Conservation (phyloP, 768 basidiomycete species). For the Rhodotorula toruloides region DNA sequence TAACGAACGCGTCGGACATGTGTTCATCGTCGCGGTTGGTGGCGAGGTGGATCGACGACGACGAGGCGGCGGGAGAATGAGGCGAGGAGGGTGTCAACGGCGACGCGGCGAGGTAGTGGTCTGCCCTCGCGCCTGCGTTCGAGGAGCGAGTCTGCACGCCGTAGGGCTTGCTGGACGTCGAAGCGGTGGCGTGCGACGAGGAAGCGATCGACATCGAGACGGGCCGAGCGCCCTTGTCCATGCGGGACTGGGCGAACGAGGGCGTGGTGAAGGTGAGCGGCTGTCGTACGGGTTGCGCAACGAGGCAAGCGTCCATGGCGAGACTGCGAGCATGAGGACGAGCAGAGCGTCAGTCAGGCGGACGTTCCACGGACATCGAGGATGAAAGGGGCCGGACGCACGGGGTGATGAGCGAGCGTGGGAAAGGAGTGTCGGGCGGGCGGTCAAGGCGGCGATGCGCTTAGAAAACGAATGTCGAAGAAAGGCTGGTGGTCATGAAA, state of each 20-base stretch:
- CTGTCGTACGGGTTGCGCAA: neutral
- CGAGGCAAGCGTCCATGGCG: constrained; percentile 12
- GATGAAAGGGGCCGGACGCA: too few species aligned
- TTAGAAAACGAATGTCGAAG: too few species aligned
- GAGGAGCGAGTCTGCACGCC: too few species aligned
- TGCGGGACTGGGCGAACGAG: constrained; percentile 18
- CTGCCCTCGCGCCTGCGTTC: neutral
- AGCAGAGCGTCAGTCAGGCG: neutral
- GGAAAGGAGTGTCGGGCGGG: neutral
- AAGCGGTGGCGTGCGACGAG: too few species aligned
- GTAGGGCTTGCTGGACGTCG: constrained; percentile 1
- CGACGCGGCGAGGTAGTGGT: neutral
- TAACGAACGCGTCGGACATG: constrained; percentile 32
- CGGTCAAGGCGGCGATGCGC: too few species aligned
- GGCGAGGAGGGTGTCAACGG: constrained; percentile 1
- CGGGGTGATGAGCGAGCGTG: constrained; percentile 2
- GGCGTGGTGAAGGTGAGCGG: constrained; percentile 24
- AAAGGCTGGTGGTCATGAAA: too few species aligned
- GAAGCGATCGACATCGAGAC: constrained; percentile 7
- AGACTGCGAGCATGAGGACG: neutral
- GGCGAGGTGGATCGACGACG: neutral
- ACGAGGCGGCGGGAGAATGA: neutral
- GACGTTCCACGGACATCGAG: neutral
- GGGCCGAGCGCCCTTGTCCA: constrained; percentile 19
- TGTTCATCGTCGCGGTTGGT: neutral